These are phyloP conservation scores for Globisporangium acanthophoron DNA, from an alignment of 352 stramenopile genomes.

Conservation along the genomic window DNA sequence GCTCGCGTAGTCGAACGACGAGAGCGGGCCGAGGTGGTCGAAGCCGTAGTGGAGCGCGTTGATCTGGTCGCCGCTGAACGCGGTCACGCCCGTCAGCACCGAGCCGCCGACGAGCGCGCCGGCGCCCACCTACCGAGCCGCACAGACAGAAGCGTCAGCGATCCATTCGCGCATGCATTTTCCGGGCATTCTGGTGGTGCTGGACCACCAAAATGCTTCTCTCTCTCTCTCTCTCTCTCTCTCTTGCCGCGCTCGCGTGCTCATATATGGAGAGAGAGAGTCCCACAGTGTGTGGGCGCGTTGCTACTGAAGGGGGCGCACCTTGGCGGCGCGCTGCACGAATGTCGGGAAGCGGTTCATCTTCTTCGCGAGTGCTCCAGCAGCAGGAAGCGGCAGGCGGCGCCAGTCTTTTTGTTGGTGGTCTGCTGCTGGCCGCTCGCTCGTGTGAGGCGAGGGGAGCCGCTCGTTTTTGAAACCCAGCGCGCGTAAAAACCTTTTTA, in stretches of 20 bases:
- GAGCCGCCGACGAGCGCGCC: constrained; percentile 64
- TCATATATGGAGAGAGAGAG: not conserved
- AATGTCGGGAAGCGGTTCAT: constrained; percentile 74
- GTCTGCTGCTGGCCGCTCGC: constrained; percentile 13
- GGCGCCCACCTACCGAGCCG: constrained; percentile 43
- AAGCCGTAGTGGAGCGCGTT: constrained; percentile 86
- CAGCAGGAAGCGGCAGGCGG: not conserved
- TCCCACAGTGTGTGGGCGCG: too few species aligned
- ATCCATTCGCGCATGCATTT: not conserved
- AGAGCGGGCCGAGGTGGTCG: constrained; percentile 78
- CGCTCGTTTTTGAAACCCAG: not conserved
- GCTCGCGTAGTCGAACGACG: constrained; percentile 88
- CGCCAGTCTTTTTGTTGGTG: constrained; percentile 47
- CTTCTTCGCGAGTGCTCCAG: constrained; percentile 14
- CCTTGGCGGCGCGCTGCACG: constrained; percentile 71
- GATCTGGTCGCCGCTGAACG: constrained; percentile 85
- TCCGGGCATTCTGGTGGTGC: not conserved
- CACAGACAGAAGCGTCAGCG: not conserved
- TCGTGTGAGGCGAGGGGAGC: not conserved
- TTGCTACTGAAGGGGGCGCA: constrained; percentile 13
- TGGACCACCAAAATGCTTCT: not conserved
- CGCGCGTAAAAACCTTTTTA: not conserved
- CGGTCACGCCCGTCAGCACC: constrained; percentile 75
- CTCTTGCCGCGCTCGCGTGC: too few species aligned
- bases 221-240: not conserved